A percentile compares a stretch with the other conserved stretches of the same genome.
Evolutionary conservation across 768 basidiomycete genomes (phyloP).

Genomic region (Leccinum rimulosum): DNA sequence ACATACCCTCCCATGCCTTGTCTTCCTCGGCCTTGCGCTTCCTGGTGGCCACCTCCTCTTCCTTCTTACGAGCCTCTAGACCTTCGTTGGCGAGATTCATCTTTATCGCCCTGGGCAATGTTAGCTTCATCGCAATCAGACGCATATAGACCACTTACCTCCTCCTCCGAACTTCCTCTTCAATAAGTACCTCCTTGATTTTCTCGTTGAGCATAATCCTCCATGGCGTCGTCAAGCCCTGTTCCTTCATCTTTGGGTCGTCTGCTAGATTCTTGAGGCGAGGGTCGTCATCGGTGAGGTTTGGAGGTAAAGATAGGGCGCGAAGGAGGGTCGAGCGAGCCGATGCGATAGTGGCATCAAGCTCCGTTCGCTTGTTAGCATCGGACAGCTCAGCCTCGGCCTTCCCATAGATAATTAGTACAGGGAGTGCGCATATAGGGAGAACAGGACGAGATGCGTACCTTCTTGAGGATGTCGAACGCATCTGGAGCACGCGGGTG

Average conservation of each 20-base stretch:
- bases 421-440: not conserved
- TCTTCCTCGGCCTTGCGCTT: constrained; percentile 92
- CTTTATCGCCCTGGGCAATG: constrained; percentile 69
- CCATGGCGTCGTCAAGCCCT: constrained; percentile 53
- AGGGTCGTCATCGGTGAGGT: constrained; percentile 57
- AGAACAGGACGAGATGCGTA: constrained; percentile 25
- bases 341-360: constrained; percentile 76
- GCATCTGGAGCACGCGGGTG: constrained; percentile 88
- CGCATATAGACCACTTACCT: constrained; percentile 50
- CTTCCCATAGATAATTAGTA: constrained; percentile 35
- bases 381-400: constrained; percentile 84
- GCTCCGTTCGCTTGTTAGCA: constrained; percentile 72
- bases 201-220: constrained; percentile 64
- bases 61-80: constrained; percentile 88
- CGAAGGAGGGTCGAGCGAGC: constrained; percentile 71
- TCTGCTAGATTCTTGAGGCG: constrained; percentile 47
- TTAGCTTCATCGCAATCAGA: not conserved
- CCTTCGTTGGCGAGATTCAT: constrained; percentile 92
- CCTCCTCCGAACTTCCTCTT: constrained; percentile 82
- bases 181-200: constrained; percentile 82
- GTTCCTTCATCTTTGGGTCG: constrained; percentile 31
- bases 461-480: constrained; percentile 93
- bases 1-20: constrained; percentile 82
- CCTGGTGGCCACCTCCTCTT: constrained; percentile 71
- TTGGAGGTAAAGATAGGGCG: constrained; percentile 55